Percentiles rank a stretch among this genome's conserved stretches.
Conservation (phyloP, 139 green algal species). For the Picochlorum sp. region DNA sequence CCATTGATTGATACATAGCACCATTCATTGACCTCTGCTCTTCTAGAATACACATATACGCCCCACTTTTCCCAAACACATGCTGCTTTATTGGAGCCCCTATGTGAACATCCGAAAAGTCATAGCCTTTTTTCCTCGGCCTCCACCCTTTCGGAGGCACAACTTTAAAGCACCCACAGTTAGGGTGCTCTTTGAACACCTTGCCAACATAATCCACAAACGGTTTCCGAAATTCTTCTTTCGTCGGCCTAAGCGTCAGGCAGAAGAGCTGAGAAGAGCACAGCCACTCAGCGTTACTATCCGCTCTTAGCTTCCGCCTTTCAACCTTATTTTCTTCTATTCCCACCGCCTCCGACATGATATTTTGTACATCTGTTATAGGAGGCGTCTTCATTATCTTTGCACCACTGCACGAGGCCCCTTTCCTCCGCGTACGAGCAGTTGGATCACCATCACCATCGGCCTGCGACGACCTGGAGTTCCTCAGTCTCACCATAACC, state of each 20-base stretch:
- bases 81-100: constrained; percentile 27
- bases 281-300: no score
- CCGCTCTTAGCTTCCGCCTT: no score
- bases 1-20: constrained; percentile 7
- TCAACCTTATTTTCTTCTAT: no score
- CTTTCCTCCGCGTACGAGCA: no score
- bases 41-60: constrained; percentile 26
- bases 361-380: no score
- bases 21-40: constrained; percentile 23
- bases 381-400: no score
- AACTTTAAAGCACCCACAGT: constrained; percentile 13
- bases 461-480: no score
- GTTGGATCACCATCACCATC: no score
- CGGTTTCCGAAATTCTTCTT: background rate
- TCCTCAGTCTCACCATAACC: no score
- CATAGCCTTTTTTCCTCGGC: background rate
- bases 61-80: constrained; percentile 22
- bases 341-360: no score
- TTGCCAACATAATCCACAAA: constrained; percentile 10
- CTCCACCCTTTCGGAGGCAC: constrained; percentile 13
- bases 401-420: no score
- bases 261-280: no score
- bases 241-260: background rate
- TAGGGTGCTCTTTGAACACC: constrained; percentile 14
- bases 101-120: constrained; percentile 12